A percentile compares a stretch with the other conserved stretches of the same genome.
Conservation (phyloP, 345 rosid species). For the Salix brachista region DNA sequence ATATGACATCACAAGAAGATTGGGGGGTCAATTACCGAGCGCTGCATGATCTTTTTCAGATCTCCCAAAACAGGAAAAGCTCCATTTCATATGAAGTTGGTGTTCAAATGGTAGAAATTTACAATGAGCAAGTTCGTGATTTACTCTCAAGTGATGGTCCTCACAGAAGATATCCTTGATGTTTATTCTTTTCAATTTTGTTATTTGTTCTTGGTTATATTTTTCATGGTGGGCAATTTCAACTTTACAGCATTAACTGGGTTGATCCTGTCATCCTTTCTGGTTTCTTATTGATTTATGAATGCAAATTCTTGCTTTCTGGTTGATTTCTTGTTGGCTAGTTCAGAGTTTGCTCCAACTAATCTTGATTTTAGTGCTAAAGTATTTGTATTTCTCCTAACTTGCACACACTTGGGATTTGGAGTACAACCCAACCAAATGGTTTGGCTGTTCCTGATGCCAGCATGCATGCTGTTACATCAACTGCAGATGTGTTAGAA, state of each 20-base stretch:
- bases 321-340: neutral
- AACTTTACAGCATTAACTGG: neutral
- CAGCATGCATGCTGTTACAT: constrained; percentile 75
- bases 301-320: neutral
- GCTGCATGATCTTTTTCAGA: constrained; percentile 80
- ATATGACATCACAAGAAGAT: constrained; percentile 61
- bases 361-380: constrained; percentile 4
- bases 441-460: constrained; percentile 99
- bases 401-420: constrained; percentile 98
- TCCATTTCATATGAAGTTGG: constrained; percentile 80
- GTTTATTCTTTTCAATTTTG: neutral
- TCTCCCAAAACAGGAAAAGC: constrained; percentile 63
- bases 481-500: constrained; percentile 79
- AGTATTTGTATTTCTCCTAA: constrained; percentile 41
- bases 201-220: constrained; percentile 2
- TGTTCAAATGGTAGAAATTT: constrained; percentile 97
- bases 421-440: constrained; percentile 89
- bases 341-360: neutral
- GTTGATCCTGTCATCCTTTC: neutral
- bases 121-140: constrained; percentile 98
- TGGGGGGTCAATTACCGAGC: constrained; percentile 99
- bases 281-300: neutral
- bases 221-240: constrained; percentile 2
- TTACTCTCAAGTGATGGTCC: constrained; percentile 64
- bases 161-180: constrained; percentile 83